Conservation (phyloP, 2,329 filamentous ascomycete genomes). For the Thielaviopsis populi region DNA sequence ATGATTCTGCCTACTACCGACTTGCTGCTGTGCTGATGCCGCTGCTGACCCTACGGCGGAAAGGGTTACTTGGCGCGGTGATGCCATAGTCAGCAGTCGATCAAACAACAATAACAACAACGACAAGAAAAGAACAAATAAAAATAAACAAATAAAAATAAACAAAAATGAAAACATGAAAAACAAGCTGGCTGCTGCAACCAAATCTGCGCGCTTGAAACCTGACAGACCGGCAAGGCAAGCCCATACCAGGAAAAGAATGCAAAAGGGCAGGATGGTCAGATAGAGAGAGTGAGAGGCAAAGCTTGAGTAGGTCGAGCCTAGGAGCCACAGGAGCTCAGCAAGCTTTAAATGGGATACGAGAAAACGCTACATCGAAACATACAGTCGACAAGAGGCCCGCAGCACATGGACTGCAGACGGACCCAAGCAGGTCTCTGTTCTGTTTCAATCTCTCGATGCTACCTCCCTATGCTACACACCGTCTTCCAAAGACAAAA, state of each 20-base stretch:
- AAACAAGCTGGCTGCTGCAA: neutral
- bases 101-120: neutral
- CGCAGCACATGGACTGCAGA: neutral
- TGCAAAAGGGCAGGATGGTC: neutral
- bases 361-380: slow-evolving; percentile 23
- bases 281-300: neutral
- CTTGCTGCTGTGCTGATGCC: neutral
- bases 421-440: neutral
- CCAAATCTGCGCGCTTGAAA: neutral
- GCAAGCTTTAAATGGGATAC: neutral
- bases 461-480: neutral
- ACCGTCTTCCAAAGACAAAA: neutral
- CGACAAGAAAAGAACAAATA: slow-evolving; percentile 23
- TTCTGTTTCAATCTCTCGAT: neutral
- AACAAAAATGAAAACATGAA: slow-evolving; percentile 26
- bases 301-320: slow-evolving; percentile 31
- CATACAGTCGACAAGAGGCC: neutral
- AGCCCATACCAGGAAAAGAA: neutral
- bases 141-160: slow-evolving; percentile 32
- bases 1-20: neutral
- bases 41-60: neutral
- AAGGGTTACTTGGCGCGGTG: neutral
- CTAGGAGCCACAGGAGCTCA: neutral
- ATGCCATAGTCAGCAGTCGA: slow-evolving; percentile 1
- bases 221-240: neutral